Conservation (phyloP, 176 grass and related monocot genomes). For the Carex scoparia region DNA sequence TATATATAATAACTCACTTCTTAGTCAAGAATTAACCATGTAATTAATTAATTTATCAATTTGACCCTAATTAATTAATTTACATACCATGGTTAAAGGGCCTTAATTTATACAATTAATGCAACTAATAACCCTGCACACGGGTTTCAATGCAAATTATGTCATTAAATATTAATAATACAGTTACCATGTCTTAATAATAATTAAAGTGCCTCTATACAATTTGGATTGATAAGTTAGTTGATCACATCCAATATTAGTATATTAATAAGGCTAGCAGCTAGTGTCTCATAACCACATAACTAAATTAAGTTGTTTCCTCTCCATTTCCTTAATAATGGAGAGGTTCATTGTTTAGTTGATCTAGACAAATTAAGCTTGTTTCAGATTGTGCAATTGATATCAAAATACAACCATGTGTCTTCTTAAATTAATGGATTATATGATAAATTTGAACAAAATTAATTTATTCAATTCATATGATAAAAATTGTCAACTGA, state of each 20-base stretch:
- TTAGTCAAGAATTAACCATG: not conserved
- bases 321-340: not conserved
- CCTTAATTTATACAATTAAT: too few relatives aligned
- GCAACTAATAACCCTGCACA: not conserved
- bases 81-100: too few relatives aligned
- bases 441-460: too few relatives aligned
- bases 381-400: not conserved
- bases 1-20: too few relatives aligned
- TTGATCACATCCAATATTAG: slow-evolving; percentile 7
- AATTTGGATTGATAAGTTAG: not conserved
- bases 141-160: not conserved
- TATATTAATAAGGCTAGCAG: not conserved
- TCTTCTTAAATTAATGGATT: not conserved
- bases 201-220: not conserved
- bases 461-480: not conserved
- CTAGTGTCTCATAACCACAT: not conserved
- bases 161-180: not conserved
- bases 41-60: not conserved
- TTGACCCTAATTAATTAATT: too few relatives aligned
- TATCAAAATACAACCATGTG: not conserved
- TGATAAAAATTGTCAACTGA: not conserved
- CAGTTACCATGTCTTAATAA: not conserved
- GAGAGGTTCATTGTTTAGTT: not conserved
- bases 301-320: not conserved
- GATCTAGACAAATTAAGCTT: not conserved